phyloP scores from a whole-genome alignment of 345 rosid species.

The Toxicodendron radicans region DNA sequence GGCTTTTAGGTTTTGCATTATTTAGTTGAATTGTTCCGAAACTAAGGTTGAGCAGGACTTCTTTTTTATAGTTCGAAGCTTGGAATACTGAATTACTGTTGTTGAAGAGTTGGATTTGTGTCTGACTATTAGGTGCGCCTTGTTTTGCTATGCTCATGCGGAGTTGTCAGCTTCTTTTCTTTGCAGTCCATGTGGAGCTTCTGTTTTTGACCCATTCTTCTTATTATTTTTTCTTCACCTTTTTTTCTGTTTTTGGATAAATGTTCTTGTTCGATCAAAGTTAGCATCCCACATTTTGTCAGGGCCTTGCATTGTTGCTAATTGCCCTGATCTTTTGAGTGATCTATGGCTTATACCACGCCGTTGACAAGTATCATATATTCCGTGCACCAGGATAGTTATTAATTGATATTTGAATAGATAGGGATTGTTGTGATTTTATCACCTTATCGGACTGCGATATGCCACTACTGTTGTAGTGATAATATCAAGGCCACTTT shows the following conservation, averaged over 20 bases:
- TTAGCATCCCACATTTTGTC: background rate
- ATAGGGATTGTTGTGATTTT: background rate
- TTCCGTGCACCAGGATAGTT: background rate
- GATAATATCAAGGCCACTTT: background rate
- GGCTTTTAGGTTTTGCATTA: background rate
- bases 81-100: background rate
- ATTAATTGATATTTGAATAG: background rate
- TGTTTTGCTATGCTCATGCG: background rate
- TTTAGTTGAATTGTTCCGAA: background rate
- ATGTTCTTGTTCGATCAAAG: background rate
- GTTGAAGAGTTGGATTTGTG: background rate
- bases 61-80: background rate
- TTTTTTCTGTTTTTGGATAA: background rate
- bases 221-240: background rate
- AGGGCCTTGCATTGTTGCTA: background rate
- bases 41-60: background rate
- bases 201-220: background rate
- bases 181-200: background rate
- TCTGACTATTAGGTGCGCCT: background rate
- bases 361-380: background rate
- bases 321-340: background rate
- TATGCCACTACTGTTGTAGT: slow-evolving; percentile 19
- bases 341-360: background rate
- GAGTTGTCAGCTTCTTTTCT: background rate
- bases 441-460: slow-evolving; percentile 16